Evolutionary conservation across 1,284 basidiomycete genomes (phyloP), one percentile per base, ranked within the genome.

Genomic region (Cryptococcus neoformans): DNA sequence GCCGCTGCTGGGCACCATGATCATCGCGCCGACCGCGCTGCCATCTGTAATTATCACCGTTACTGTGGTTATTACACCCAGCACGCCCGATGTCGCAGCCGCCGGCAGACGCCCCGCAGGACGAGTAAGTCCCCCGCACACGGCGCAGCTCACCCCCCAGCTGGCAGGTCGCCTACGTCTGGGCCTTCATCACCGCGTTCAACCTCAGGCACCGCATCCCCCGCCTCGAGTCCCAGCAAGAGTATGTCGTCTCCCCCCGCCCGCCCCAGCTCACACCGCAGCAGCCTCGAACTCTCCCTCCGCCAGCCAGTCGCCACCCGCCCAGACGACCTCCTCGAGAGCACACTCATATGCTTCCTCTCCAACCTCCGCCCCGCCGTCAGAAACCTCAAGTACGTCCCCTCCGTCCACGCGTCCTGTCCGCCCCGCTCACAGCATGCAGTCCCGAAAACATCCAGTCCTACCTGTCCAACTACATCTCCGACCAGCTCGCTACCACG

Each of bases 171-270:
- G 68, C 73, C 4, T 76, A 75, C 52, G 62, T 65, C 11, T 76
- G 74, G 74, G 68, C 69, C 35, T 76, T 76, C 57, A 73, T 75
- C 40, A 55, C 65, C 55, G 74, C 73, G 57, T 76, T 76, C 59
- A 67, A 67, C n/a, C 51, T 67, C 40, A 39, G 59, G 12, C 55
- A 57, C 44, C 58, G 64, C 39, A 73, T 76, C 41, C 55, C 59
- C 12, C 60, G 62, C 14, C 57, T 76, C 7, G 70, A 73, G 47
- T 62, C 59, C 49, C 44, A 72, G 6, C 67, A 72, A 57, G 74
- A 76, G 74, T 76, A 52, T 46, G 73, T 73, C 11, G 17, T 34
- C 46, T 21, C 36, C 48, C 38, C 21, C 44, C 21, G 21, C 21
- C 21, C 21, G 21, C 21, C 21, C 21, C 21, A 21, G 21, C 21